These are phyloP conservation scores for Monosporascus ibericus DNA, from an alignment of 2,329 filamentous ascomycete genomes.

Conservation along the genomic window DNA sequence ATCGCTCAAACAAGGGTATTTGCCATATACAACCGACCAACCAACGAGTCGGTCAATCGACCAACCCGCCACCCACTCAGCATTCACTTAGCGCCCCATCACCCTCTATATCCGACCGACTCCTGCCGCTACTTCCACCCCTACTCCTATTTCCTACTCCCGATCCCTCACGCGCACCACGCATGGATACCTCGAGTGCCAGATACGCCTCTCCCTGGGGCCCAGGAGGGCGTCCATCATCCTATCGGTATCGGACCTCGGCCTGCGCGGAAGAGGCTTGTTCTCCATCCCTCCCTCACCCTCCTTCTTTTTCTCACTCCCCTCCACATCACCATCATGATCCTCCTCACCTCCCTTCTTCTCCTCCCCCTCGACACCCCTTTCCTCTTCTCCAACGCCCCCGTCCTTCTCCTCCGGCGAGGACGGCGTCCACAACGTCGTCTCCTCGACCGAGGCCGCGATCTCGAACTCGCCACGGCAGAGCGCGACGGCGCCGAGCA, in stretches of 20 bases:
- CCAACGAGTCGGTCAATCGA: too few relatives aligned
- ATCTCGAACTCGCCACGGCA: conserved; percentile 81
- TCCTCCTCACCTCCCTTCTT: not conserved
- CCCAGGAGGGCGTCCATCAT: conserved; percentile 55
- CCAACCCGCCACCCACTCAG: too few relatives aligned
- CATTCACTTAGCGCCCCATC: too few relatives aligned
- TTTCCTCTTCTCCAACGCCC: conserved; percentile 8
- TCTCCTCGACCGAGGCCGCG: conserved; percentile 75
- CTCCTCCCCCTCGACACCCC: not conserved
- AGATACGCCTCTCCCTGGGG: conserved; percentile 54
- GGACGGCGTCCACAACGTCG: conserved; percentile 43
- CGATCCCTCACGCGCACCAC: conserved; percentile 47
- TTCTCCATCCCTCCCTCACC: conserved; percentile 7
- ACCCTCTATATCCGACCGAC: too few relatives aligned
- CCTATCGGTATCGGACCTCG: conserved; percentile 46
- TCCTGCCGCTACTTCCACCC: too few relatives aligned
- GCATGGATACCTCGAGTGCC: conserved; percentile 56
- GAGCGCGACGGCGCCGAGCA: conserved; percentile 66
- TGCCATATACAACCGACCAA: too few relatives aligned
- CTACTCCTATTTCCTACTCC: too few relatives aligned
- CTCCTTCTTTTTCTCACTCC: not conserved
- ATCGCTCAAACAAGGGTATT: too few relatives aligned
- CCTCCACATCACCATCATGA: not conserved
- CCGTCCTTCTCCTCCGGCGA: conserved; percentile 6
- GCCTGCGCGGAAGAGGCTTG: conserved; percentile 3